These are phyloP conservation scores for Candida caryicola DNA, from an alignment of 805 yeast genomes.

Conservation along the genomic window DNA sequence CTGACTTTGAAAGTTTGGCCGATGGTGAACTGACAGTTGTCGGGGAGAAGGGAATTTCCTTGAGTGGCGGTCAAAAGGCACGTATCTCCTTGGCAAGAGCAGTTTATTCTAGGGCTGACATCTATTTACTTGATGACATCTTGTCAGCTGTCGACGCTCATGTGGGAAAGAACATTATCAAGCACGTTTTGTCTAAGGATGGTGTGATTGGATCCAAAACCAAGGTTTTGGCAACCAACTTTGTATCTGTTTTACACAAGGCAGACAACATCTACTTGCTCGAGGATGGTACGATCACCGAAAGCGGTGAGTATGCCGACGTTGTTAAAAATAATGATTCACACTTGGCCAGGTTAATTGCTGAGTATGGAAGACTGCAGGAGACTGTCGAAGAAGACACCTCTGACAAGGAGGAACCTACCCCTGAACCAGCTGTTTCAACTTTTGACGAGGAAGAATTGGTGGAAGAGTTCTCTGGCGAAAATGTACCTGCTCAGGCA, in stretches of 20 bases:
- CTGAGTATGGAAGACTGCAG: constrained; percentile 17
- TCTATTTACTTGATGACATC: constrained; percentile 40
- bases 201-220: constrained; percentile 36
- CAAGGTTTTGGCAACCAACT: constrained; percentile 38
- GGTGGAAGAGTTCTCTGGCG: neutral
- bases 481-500: neutral
- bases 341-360: constrained; percentile 20
- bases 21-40: constrained; percentile 43
- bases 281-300: constrained; percentile 27
- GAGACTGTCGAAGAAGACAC: constrained; percentile 8
- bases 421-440: neutral
- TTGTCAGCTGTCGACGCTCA: constrained; percentile 44
- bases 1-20: constrained; percentile 35
- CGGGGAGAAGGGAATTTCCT: constrained; percentile 44
- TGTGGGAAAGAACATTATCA: constrained; percentile 35
- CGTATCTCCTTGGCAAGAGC: constrained; percentile 42
- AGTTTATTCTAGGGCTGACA: constrained; percentile 39
- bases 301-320: constrained; percentile 23
- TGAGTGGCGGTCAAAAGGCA: constrained; percentile 45
- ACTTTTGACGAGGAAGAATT: neutral
- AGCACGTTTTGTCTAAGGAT: constrained; percentile 27
- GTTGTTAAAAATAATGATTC: constrained; percentile 17
- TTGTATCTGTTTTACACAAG: constrained; percentile 33
- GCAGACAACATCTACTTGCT: constrained; percentile 34
- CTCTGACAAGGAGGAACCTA: constrained; percentile 2